A percentile compares a stretch with the other conserved stretches of the same genome.
These are phyloP conservation scores for Colletotrichum cereale DNA, from an alignment of 2,329 filamentous ascomycete species.

Conservation along the genomic window DNA sequence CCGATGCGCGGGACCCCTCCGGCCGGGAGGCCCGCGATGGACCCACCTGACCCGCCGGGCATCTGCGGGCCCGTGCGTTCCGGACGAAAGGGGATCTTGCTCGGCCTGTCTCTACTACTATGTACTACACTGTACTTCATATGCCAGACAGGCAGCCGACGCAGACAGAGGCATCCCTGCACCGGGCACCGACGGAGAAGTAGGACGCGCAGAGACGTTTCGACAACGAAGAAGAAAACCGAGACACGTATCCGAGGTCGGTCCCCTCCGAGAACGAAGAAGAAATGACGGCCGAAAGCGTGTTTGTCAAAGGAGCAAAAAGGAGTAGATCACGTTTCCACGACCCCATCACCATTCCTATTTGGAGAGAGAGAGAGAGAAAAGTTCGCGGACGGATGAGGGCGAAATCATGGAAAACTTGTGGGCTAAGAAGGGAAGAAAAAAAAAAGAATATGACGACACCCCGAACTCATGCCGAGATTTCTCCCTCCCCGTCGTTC, in stretches of 20 bases:
- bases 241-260: no score
- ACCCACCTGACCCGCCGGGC: conserved; percentile 5
- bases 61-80: conserved; percentile 18
- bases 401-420: not conserved
- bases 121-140: no score
- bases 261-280: no score
- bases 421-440: not conserved
- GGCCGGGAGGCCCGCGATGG: conserved; percentile 20
- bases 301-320: not conserved
- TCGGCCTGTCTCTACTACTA: not conserved
- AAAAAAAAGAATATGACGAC: conserved; percentile 23
- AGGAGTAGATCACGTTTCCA: not conserved
- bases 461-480: conserved; percentile 38
- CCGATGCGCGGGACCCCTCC: conserved; percentile 5
- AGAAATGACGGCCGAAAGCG: not conserved
- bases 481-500: conserved; percentile 35
- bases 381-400: not conserved
- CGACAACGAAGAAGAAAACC: not conserved
- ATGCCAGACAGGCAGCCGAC: conserved; percentile 7
- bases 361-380: not conserved
- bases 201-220: not conserved
- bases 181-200: not conserved
- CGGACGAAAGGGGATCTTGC: conserved; percentile 33
- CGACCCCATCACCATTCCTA: not conserved
- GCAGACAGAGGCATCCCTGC: conserved; percentile 14